phyloP scores from a whole-genome alignment of 1,139 yeast species.

The Geotrichum aggregatum region DNA sequence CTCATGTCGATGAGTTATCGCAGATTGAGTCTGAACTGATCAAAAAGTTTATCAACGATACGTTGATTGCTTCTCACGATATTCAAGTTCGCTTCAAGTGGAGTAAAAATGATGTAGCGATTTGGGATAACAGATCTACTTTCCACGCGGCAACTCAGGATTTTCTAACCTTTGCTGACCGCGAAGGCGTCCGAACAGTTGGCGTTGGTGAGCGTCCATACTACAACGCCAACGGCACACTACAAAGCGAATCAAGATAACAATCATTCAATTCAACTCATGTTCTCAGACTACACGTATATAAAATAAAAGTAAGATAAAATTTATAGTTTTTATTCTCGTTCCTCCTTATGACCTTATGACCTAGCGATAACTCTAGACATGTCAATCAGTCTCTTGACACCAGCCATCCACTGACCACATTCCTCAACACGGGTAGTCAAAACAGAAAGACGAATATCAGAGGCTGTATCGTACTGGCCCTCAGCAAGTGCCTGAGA shows the following conservation, averaged over 20 bases:
- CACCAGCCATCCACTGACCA: constrained; percentile 92
- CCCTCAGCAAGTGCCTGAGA: constrained; percentile 49
- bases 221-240: constrained; percentile 50
- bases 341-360: background rate
- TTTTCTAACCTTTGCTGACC: constrained; percentile 9
- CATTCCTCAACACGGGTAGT: constrained; percentile 68
- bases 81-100: constrained; percentile 46
- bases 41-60: constrained; percentile 42
- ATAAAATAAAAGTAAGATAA: background rate
- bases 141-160: constrained; percentile 27
- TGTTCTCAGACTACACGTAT: background rate
- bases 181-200: constrained; percentile 52
- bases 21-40: constrained; percentile 39
- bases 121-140: constrained; percentile 32
- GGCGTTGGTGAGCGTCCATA: constrained; percentile 54
- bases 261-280: background rate
- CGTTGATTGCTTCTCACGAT: constrained; percentile 43
- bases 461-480: constrained; percentile 59
- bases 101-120: constrained; percentile 52
- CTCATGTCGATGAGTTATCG: constrained; percentile 42
- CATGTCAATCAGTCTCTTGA: constrained; percentile 81
- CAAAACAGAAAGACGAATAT: constrained; percentile 52
- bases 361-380: constrained; percentile 31
- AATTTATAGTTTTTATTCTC: background rate
- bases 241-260: constrained; percentile 37